Percentiles rank a stretch among this genome's conserved stretches.
These are phyloP conservation scores for Penicillium sp. DNA, from an alignment of 2,329 filamentous ascomycete genomes.

Conservation along the genomic window DNA sequence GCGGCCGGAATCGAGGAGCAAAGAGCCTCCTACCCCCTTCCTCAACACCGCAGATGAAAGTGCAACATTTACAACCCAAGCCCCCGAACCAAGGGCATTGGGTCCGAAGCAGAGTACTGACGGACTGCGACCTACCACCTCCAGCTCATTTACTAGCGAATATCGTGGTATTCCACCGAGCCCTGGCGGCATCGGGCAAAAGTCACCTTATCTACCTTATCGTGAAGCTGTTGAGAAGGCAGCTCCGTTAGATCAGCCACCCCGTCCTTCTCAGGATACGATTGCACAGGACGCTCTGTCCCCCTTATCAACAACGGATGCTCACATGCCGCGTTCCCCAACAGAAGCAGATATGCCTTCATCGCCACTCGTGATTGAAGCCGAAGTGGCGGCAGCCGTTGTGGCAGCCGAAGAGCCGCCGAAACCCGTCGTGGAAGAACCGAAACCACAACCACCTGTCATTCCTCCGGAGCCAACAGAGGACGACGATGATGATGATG, in stretches of 20 bases:
- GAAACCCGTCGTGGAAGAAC: constrained; percentile 6
- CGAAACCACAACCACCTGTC: constrained; percentile 10
- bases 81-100: constrained; percentile 3
- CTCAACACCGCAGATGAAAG: constrained; percentile 18
- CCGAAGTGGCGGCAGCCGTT: constrained; percentile 15
- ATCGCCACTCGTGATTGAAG: constrained; percentile 10
- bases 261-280: constrained; percentile 12
- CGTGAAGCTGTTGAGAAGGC: constrained; percentile 30
- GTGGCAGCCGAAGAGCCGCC: constrained; percentile 9
- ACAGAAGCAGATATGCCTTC: constrained; percentile 10
- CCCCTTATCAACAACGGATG: constrained; percentile 19
- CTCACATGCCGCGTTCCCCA: constrained; percentile 22
- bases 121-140: constrained; percentile 28
- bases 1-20: constrained; percentile 25
- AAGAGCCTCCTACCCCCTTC: constrained; percentile 17
- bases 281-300: constrained; percentile 6
- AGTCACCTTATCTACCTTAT: constrained; percentile 26
- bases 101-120: constrained; percentile 26
- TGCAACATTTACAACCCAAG: constrained; percentile 14
- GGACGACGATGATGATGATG: constrained; percentile 48
- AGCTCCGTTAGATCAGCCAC: constrained; percentile 20
- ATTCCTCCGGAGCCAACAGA: constrained; percentile 25
- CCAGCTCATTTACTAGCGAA: constrained; percentile 26
- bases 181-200: constrained; percentile 27
- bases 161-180: constrained; percentile 17